Evolutionary conservation across 495 filamentous ascomycete species (phyloP), one percentile per base, ranked within the genome.

Genomic region (Trichoderma erinaceum): DNA sequence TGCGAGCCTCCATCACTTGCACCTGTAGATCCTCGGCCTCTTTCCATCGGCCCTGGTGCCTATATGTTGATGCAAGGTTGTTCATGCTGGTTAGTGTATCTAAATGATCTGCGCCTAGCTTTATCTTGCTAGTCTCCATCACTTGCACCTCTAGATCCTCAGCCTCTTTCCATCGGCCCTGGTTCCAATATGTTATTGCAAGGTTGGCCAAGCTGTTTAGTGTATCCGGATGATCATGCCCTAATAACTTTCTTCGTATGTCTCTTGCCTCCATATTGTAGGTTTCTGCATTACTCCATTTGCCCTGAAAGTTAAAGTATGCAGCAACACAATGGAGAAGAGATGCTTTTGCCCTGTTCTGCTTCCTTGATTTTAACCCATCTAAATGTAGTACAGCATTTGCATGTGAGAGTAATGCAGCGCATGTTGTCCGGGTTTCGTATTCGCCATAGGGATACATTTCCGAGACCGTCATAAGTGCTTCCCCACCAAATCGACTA

Each of bases 81-180:
- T 15, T 21, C 58, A 65, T 70, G n/a, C 68, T 71, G 35, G 43
- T 38, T 64, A 71, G 68, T 23, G 77, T 82, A 13, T 68, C 12
- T 18, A 74, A 72, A 78, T 83, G n/a, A n/a, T n/a, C n/a, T n/a
- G n/a, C n/a, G n/a, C n/a, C n/a, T n/a, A n/a, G 74, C 56, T 71
- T 64, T 69, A 32, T 73, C 69, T 75, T 75, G 1, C 44, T 71
- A 3, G 46, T 72, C 56, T 77, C 72, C 25, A 79, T 29, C 10
- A 74, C 74, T 67, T 75, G 71, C 11, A 71, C 61, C 12, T 70
- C 15, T 13, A 83, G 69, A 46, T 68, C 16, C 56, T 78, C 74
- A 1, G 79, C 81, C 50, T 81, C 73, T 13, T 75, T 68, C 70
- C 68, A 79, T n/a, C 73, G 73, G 18, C 76, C 79, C 65, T 75